Evolutionary conservation across 1,284 basidiomycete species (phyloP).

Genomic region (Phellopilus nigrolimitatus): DNA sequence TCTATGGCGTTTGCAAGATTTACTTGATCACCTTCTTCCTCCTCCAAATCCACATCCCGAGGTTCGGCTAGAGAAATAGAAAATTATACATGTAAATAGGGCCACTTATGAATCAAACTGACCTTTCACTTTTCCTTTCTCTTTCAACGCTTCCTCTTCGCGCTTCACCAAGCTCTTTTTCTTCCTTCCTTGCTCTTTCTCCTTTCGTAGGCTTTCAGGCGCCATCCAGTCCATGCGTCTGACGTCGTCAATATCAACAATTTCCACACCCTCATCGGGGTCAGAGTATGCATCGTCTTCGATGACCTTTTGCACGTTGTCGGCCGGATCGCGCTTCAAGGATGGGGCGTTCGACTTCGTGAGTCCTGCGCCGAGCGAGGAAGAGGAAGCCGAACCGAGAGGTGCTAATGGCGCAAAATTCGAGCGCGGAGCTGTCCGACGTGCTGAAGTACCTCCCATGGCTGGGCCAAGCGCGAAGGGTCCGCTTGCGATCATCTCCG

Average conservation of each 20-base stretch:
- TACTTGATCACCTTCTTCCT: slow-evolving; percentile 35
- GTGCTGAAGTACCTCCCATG: slow-evolving; percentile 49
- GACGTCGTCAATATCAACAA: slow-evolving; percentile 84
- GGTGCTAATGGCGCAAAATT: slow-evolving; percentile 46
- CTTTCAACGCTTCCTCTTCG: slow-evolving; percentile 32
- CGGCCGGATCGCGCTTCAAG: slow-evolving; percentile 38
- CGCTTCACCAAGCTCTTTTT: slow-evolving; percentile 26
- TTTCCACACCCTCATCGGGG: slow-evolving; percentile 81
- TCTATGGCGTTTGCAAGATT: slow-evolving; percentile 72
- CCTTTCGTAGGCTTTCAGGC: slow-evolving; percentile 70
- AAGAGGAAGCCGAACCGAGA: slow-evolving; percentile 31
- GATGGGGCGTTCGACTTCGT: slow-evolving; percentile 38
- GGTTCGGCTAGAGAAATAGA: slow-evolving; percentile 8
- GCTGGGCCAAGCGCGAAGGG: slow-evolving; percentile 82
- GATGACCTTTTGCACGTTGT: slow-evolving; percentile 24
- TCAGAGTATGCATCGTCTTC: slow-evolving; percentile 79
- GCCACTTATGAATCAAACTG: slow-evolving; percentile 14
- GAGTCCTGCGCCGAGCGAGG: slow-evolving; percentile 45
- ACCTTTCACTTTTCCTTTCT: slow-evolving; percentile 44
- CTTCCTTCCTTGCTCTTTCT: slow-evolving; percentile 41
- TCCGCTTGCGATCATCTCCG: slow-evolving; percentile 78
- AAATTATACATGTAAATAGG: not conserved
- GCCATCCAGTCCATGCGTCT: slow-evolving; percentile 84
- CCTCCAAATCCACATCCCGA: slow-evolving; percentile 10
- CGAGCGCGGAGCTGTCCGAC: slow-evolving; percentile 47